Conservation (phyloP, 2,329 filamentous ascomycete species). For the Microsporum ferrugineum region DNA sequence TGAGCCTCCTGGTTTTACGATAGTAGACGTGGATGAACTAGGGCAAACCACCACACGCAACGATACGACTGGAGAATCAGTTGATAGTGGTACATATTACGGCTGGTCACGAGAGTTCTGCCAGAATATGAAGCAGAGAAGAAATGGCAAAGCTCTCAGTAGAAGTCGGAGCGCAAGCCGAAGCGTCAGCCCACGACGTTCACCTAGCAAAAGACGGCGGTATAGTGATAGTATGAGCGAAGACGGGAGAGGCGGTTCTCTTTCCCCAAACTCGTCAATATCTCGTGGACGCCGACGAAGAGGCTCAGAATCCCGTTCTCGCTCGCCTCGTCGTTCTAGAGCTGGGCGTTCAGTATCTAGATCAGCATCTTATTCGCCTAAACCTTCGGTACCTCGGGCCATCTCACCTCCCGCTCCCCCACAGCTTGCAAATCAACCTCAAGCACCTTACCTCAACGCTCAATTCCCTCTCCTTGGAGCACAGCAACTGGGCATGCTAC, state of each 20-base stretch:
- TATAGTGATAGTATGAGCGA: slow-evolving; percentile 29
- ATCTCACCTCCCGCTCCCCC: slow-evolving; percentile 6
- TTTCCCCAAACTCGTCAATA: slow-evolving; percentile 18
- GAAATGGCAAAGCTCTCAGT: slow-evolving; percentile 20
- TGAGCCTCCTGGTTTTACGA: slow-evolving; percentile 38
- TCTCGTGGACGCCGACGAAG: slow-evolving; percentile 15
- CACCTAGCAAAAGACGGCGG: slow-evolving; percentile 35
- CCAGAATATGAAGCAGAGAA: slow-evolving; percentile 58
- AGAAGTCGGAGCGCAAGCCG: slow-evolving; percentile 35
- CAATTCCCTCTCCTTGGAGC: not conserved
- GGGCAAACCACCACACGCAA: slow-evolving; percentile 58
- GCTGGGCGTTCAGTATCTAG: slow-evolving; percentile 15
- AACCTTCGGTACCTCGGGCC: slow-evolving; percentile 12
- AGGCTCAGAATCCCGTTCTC: slow-evolving; percentile 19
- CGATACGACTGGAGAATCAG: slow-evolving; percentile 53
- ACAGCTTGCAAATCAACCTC: slow-evolving; percentile 1
- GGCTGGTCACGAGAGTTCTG: slow-evolving; percentile 78
- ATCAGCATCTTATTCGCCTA: slow-evolving; percentile 18
- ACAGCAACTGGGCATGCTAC: not conserved
- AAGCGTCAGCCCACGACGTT: slow-evolving; percentile 33
- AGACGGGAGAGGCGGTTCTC: slow-evolving; percentile 19
- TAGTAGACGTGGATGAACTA: slow-evolving; percentile 60
- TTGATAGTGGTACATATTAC: slow-evolving; percentile 66
- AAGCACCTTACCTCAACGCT: slow-evolving; percentile 2
- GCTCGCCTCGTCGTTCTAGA: slow-evolving; percentile 19